A percentile compares a stretch with the other conserved stretches of the same genome.
Conservation (phyloP, 257 asterid genomes). For the Penstemon davidsonii region DNA sequence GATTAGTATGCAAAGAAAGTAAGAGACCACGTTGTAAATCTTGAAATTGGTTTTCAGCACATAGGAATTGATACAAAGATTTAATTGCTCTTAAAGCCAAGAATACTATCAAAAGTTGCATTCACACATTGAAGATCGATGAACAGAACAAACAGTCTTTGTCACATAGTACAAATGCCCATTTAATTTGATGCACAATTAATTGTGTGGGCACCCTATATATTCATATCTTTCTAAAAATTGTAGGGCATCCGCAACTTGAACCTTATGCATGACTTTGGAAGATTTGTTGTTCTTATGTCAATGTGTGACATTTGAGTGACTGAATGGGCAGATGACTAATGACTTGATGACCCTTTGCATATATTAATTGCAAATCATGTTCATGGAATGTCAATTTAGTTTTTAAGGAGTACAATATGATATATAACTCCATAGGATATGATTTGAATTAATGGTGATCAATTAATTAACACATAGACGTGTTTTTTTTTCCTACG, state of each 20-base stretch:
- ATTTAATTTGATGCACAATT: neutral
- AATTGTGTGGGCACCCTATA: neutral
- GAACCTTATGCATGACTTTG: conserved; percentile 23
- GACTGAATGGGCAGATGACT: conserved; percentile 18
- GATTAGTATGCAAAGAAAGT: no score
- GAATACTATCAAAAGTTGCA: neutral
- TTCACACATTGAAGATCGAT: conserved; percentile 28
- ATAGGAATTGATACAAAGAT: neutral
- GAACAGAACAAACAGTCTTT: conserved; percentile 1
- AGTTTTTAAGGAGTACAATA: no score
- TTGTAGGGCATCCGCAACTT: neutral
- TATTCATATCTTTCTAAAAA: neutral
- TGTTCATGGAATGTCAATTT: neutral
- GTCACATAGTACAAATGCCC: neutral
- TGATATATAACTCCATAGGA: no score
- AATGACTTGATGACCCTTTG: neutral
- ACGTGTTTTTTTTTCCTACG: no score
- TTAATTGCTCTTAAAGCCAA: neutral
- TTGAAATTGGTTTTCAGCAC: neutral
- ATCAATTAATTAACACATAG: no score
- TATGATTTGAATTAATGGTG: no score
- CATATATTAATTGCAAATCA: conserved; percentile 1
- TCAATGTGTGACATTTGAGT: conserved; percentile 11
- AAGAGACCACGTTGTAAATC: no score
- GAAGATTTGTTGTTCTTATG: neutral